Evolutionary conservation across 306 rosid species (phyloP).

Genomic region (Phaseolus lunatus): DNA sequence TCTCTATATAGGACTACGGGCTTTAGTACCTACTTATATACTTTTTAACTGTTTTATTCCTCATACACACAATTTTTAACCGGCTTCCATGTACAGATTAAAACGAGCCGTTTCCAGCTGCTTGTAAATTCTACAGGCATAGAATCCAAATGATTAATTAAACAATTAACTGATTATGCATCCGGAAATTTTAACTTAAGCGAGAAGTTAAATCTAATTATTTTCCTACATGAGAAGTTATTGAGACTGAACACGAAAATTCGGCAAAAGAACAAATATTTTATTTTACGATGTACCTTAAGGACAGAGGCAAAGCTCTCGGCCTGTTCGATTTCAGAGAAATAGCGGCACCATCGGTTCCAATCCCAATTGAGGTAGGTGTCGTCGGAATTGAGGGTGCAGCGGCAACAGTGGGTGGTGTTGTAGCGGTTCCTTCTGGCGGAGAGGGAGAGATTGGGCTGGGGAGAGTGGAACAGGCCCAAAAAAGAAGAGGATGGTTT

Average conservation of each 20-base stretch:
- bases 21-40: not conserved
- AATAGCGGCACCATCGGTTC: constrained; percentile 93
- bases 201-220: not conserved
- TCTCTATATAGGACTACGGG: too few species aligned
- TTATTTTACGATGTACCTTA: constrained; percentile 51
- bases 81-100: too few species aligned
- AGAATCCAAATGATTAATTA: not conserved
- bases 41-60: not conserved
- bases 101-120: not conserved
- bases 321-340: constrained; percentile 91
- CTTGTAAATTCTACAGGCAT: too few species aligned
- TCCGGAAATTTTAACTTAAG: not conserved
- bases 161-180: not conserved
- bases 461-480: constrained; percentile 52
- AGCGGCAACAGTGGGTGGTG: constrained; percentile 53
- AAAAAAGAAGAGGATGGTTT: constrained; percentile 52
- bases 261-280: not conserved
- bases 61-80: too few species aligned
- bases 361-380: constrained; percentile 82
- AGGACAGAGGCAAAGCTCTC: constrained; percentile 90
- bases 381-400: constrained; percentile 48
- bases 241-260: not conserved
- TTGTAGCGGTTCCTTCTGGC: constrained; percentile 45
- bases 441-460: constrained; percentile 48
- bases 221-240: not conserved